phyloP scores from a whole-genome alignment of 306 rosid genomes.

The Senna siamea region DNA sequence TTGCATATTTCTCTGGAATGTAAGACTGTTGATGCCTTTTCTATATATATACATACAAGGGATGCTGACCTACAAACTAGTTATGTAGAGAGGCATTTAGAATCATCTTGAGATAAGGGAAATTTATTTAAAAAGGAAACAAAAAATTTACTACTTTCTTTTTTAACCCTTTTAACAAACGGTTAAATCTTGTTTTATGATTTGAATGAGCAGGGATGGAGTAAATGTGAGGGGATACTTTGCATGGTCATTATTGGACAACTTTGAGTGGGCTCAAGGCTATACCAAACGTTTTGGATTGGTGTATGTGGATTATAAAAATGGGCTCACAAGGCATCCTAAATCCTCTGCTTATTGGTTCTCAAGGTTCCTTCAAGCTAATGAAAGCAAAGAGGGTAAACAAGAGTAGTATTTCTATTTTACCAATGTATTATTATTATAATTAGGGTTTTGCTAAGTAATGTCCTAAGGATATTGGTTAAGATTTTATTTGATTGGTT shows the following conservation, averaged over 20 bases:
- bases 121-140: background rate
- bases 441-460: no score
- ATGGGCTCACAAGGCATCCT: slow-evolving; percentile 81
- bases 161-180: background rate
- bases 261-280: slow-evolving; percentile 97
- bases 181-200: background rate
- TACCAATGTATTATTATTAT: background rate
- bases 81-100: no score
- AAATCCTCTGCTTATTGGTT: slow-evolving; percentile 97
- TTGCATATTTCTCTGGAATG: background rate
- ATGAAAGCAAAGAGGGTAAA: slow-evolving; percentile 56
- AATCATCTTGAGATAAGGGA: background rate
- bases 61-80: background rate
- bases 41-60: background rate
- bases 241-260: slow-evolving; percentile 92
- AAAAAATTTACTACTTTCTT: no score
- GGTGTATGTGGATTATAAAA: slow-evolving; percentile 79
- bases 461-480: no score
- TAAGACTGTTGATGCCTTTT: background rate
- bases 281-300: slow-evolving; percentile 93
- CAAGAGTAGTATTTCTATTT: slow-evolving; percentile 40
- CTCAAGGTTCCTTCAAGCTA: slow-evolving; percentile 67
- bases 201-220: slow-evolving; percentile 72
- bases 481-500: no score
- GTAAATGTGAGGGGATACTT: slow-evolving; percentile 87